Percentiles rank a stretch among this genome's conserved stretches.
Conservation (phyloP, 202 grass and related monocot species). For the Brachypodium distachyon region DNA sequence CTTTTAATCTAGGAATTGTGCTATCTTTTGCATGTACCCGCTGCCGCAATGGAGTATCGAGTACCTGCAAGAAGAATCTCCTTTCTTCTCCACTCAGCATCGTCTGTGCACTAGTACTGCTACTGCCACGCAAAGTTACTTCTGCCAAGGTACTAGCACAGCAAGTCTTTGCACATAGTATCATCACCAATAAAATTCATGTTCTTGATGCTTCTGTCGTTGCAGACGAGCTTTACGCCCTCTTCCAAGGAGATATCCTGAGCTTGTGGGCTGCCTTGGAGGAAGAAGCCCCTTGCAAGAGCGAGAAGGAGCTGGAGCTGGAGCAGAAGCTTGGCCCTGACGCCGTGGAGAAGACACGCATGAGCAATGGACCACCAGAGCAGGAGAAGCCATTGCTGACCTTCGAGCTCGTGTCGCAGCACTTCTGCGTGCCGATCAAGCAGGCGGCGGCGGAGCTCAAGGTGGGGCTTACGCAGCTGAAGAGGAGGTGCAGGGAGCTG, state of each 20-base stretch:
- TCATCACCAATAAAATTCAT: neutral
- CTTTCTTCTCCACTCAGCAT: neutral
- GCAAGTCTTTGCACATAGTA: neutral
- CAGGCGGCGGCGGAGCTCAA: constrained; percentile 42
- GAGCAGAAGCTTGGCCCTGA: neutral
- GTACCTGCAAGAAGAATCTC: neutral
- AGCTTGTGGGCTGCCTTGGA: constrained; percentile 11
- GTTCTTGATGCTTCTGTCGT: neutral
- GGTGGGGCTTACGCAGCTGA: constrained; percentile 33
- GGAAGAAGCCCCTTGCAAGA: neutral
- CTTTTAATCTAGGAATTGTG: neutral
- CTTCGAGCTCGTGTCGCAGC: constrained; percentile 16
- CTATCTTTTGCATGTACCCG: neutral
- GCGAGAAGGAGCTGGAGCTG: neutral
- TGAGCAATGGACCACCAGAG: neutral
- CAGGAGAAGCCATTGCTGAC: constrained; percentile 5
- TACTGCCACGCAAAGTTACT: neutral
- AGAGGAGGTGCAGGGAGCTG: constrained; percentile 45
- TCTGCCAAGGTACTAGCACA: constrained; percentile 13
- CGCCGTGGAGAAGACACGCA: neutral
- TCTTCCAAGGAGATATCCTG: neutral
- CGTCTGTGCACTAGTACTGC: neutral
- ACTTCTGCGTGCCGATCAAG: constrained; percentile 56
- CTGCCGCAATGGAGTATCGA: neutral
- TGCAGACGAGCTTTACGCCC: constrained; percentile 6